Base-by-base conservation (phyloP, 164 flowering plant species). In the Stephania japonica region DNA sequence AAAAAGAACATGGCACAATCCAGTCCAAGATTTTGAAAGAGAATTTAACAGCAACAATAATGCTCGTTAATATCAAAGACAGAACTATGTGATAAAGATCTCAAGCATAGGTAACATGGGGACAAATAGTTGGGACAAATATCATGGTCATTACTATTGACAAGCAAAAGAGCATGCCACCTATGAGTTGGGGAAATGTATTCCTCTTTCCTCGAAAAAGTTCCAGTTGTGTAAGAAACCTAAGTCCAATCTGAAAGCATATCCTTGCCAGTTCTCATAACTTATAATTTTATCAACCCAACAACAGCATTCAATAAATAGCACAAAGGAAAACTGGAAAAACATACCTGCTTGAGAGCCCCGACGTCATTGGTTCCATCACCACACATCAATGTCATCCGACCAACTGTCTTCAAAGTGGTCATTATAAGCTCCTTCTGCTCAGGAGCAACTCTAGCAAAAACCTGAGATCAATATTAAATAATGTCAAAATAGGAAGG, bases 351-450 rank as follows among this genome's bases (percentile, higher is more conserved):
- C 83, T 95, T 95, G 73, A 95, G 78, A 77, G 98, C 99, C 73
- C 99, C 99, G 75, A 95, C 98, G 79, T 95, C 99, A 83, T 95
- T 95, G 24, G 99, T 95, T 42, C 99, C 98, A 87, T 95, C 99
- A 70, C 99, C 99, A 81, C 99, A 93, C 99, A 95, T 95, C 80
- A 95, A 71, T 62, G 99, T 90, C 73, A 87, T 81, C 83, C 99
- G 89, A 69, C 99, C 99, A 18, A 92, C 98, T 7, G 88, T 84
- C 81, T 89, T 95, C 59, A 90, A 85, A 69, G 98, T 92, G 69
- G 98, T 95, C 87, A 95, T 59, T 70, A 95, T 91, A 62, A 95
- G 94, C 83, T 92, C 99, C 75, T 95, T 95, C 78, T 95, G 99
- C 75, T 91, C 93, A 16, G 99, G 99, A 69, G 99, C 98, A 76